Evolutionary conservation across 2,329 filamentous ascomycete genomes (phyloP).

Genomic region (Alternaria brassicicola): DNA sequence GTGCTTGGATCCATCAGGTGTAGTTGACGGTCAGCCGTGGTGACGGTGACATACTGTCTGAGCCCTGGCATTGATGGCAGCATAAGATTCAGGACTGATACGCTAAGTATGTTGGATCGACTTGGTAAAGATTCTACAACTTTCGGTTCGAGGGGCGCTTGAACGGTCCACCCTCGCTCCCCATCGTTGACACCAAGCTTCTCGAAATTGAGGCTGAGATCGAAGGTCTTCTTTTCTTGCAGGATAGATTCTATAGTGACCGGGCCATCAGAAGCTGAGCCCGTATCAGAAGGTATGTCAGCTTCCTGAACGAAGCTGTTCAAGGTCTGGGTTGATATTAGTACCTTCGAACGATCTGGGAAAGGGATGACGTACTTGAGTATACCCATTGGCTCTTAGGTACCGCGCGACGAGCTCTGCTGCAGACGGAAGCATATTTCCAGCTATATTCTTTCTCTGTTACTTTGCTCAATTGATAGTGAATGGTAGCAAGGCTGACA

Average conservation of each 20-base stretch:
- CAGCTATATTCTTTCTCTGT: too few species aligned
- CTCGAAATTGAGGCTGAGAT: slow-evolving; percentile 62
- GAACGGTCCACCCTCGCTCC: slow-evolving; percentile 52
- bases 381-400: slow-evolving; percentile 49
- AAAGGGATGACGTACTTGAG: slow-evolving; percentile 38
- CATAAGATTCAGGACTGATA: slow-evolving; percentile 52
- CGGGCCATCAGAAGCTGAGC: slow-evolving; percentile 49
- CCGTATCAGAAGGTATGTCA: slow-evolving; percentile 59
- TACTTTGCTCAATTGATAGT: neutral
- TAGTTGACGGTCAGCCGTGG: slow-evolving; percentile 52
- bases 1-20: slow-evolving; percentile 53
- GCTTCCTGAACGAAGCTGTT: slow-evolving; percentile 64
- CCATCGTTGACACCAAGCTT: slow-evolving; percentile 57
- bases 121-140: slow-evolving; percentile 53
- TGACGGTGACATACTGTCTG: slow-evolving; percentile 40
- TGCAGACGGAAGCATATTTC: slow-evolving; percentile 46
- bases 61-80: slow-evolving; percentile 16
- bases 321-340: slow-evolving; percentile 55
- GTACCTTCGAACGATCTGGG: neutral
- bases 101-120: slow-evolving; percentile 60
- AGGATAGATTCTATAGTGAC: slow-evolving; percentile 66
- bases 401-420: slow-evolving; percentile 52
- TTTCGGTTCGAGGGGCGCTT: slow-evolving; percentile 55
- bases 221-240: slow-evolving; percentile 65
- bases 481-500: neutral